Evolutionary conservation across 2,329 filamentous ascomycete genomes (phyloP), one percentile per base, ranked within the genome.

Genomic region (Claviceps sorghi): DNA sequence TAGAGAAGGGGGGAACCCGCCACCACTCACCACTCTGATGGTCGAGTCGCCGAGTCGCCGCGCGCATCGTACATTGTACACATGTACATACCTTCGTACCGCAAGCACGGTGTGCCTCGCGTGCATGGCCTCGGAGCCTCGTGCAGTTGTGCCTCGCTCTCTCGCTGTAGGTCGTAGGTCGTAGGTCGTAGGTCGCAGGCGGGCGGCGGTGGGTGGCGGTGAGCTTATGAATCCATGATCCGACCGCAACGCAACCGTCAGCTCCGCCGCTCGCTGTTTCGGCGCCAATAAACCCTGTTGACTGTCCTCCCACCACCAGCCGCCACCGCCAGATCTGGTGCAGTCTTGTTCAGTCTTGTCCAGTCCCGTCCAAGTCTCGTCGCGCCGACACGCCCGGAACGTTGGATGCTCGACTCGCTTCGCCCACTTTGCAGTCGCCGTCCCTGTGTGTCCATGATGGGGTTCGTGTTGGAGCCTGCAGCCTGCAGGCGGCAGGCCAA

Each of bases 351-450:
- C 26, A 26, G 26, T 5, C 26, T 26, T 3, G 26, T 3, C 26
- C 26, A 26, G 5, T 26, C 26, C 5, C 26, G 26, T 26, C 26
- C 26, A 3, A 26, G 5, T 26, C 26, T 26, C 26, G 26, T 26
- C 26, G 26, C 26, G 26, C n/a, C n/a, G n/a, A 8, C 44, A 44
- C 42, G 46, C n/a, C 52, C 54, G 54, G 49, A 54, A 54, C 54
- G 52, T 44, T 21, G 15, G 43, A 11, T 19, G 29, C 48, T 32
- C 38, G 15, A 26, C 26, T 44, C 49, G 52, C 53, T 52, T 52
- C 54, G 54, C 36, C 54, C 46, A 38, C 38, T 30, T 30, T 49
- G 30, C n/a, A 48, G 43, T 45, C 46, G 49, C 54, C 52, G 53
- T 49, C 52, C 49, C 54, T 55, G 53, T 48, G 22, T 36, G 36